Base-by-base conservation (phyloP, 2,329 filamentous ascomycete genomes). In the Allantophomopsis lycopodina region DNA sequence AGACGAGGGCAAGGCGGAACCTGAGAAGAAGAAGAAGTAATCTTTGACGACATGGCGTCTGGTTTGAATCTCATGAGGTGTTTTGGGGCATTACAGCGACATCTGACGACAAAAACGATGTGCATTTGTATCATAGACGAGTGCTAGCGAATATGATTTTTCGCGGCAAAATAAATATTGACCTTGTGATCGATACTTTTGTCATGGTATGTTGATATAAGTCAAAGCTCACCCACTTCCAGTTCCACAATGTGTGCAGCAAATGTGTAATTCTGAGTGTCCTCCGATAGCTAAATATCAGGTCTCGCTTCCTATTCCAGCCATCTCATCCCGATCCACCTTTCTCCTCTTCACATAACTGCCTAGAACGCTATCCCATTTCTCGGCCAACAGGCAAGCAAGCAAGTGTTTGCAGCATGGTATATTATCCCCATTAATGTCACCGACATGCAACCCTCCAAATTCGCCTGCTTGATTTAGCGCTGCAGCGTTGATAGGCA, bases 391-490 rank as follows among this genome's bases (percentile, higher is more conserved):
- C 32, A 89, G 60, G 56, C 84, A 93, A 1, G 89, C 89, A 13
- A 96, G 69, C 5, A 96, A 60, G 59, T 98, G 89, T 61, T 95
- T 95, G 57, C 89, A 98, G 40, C 60, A 83, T 50, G 76, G 71
- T 10, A n/a, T 41, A 17, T 46, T 44, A 42, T 49, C 43, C 16
- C n/a, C n/a, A 34, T 34, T 34, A 10, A 10, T 8, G 6, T 12
- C 16, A 16, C 38, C 31, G 5, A 43, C 37, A 41, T 62, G 65
- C 39, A 69, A 38, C 0, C 73, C 73, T 1, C 76, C 74, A 48
- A 76, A 73, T 20, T 55, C 48, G 53, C 53, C 56, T 2, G 20
- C 20, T 3, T 10, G 7, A 10, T 8, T 28, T 28, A 12, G 23
- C 42, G 35, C 40, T 36, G 33, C 17, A 11, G 35, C 5, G 12